These are phyloP conservation scores for Candida sp. DNA, from an alignment of 1,139 yeast species.

Conservation along the genomic window DNA sequence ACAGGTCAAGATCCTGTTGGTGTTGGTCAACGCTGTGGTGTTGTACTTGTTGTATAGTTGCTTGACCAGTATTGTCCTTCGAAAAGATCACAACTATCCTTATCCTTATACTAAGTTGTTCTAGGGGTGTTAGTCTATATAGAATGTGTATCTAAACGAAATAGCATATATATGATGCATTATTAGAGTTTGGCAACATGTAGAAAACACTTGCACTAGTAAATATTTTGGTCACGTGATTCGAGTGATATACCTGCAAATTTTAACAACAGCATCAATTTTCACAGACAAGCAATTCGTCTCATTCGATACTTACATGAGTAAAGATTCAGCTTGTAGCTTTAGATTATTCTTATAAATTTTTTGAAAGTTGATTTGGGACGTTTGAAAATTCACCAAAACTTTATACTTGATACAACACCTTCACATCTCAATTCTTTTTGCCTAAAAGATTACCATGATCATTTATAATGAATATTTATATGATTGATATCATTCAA, in stretches of 20 bases:
- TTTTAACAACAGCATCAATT: background rate
- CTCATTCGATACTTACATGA: background rate
- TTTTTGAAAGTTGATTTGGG: background rate
- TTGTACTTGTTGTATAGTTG: constrained; percentile 38
- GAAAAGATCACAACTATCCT: constrained; percentile 48
- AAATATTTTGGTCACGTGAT: background rate
- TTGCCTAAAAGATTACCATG: too few species aligned
- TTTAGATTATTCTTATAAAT: background rate
- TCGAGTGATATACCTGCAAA: background rate
- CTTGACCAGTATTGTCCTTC: constrained; percentile 42
- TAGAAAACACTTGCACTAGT: too few species aligned
- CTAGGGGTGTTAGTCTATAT: too few species aligned
- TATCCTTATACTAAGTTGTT: constrained; percentile 37
- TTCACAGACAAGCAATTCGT: background rate
- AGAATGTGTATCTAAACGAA: too few species aligned
- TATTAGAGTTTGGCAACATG: background rate
- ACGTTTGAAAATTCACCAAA: background rate
- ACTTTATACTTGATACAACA: too few species aligned
- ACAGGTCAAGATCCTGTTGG: constrained; percentile 18
- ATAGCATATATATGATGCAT: too few species aligned
- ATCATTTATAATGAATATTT: too few species aligned
- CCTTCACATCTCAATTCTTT: too few species aligned
- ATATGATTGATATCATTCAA: background rate
- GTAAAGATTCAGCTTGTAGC: background rate
- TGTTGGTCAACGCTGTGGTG: constrained; percentile 21